Evolutionary conservation across 2,329 filamentous ascomycete genomes (phyloP).

Genomic region (Clonostachys rosea): DNA sequence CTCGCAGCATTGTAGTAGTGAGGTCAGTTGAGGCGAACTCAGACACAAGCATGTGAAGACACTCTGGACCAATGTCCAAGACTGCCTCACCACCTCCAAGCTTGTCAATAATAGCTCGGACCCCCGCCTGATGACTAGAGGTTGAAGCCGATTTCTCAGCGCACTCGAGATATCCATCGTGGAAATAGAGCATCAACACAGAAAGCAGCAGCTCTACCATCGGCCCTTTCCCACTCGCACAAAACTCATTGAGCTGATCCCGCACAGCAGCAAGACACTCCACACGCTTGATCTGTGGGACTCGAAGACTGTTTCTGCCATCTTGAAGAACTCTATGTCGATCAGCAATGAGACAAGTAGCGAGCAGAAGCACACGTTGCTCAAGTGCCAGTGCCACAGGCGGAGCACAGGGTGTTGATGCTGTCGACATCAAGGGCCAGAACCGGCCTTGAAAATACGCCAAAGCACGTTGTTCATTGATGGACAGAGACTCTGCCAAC

Average conservation of each 20-base stretch:
- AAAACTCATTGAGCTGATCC: conserved; percentile 21
- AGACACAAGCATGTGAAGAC: conserved; percentile 30
- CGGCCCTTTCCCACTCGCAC: no score
- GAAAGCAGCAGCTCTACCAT: conserved; percentile 21
- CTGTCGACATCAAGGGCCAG: conserved; percentile 21
- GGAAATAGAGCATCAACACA: conserved; percentile 34
- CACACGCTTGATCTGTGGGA: conserved; percentile 14
- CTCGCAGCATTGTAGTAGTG: conserved; percentile 32
- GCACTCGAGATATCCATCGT: conserved; percentile 27
- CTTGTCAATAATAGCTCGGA: conserved; percentile 24
- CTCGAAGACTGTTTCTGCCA: conserved; percentile 15
- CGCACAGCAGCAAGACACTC: conserved; percentile 23
- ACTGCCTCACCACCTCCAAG: conserved; percentile 18
- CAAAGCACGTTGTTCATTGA: conserved; percentile 19
- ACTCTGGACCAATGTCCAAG: conserved; percentile 14
- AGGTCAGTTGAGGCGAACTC: conserved; percentile 37
- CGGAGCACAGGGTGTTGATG: conserved; percentile 17
- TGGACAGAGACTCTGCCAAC: conserved; percentile 10
- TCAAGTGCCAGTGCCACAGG: conserved; percentile 20
- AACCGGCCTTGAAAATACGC: conserved; percentile 24
- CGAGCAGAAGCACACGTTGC: conserved; percentile 22
- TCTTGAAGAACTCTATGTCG: conserved; percentile 22
- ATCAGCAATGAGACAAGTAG: conserved; percentile 21
- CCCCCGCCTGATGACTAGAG: conserved; percentile 24
- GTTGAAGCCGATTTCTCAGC: conserved; percentile 21